Base-by-base conservation (phyloP, 2,329 filamentous ascomycete genomes). In the Venturia asperata region DNA sequence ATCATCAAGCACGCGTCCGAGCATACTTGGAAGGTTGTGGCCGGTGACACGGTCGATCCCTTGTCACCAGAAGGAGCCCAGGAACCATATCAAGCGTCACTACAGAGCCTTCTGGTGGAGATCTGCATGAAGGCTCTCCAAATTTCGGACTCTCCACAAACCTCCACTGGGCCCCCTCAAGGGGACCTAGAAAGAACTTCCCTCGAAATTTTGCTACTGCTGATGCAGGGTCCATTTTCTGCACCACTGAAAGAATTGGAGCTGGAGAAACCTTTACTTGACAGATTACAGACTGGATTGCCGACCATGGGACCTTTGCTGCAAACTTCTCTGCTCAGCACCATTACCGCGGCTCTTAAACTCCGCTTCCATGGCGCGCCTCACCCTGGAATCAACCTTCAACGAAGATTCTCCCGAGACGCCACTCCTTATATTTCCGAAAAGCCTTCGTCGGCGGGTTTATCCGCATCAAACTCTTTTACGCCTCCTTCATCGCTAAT, bases 281-380 rank as follows among this genome's bases (percentile, higher is more conserved):
- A 87, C 41, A 83, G 85, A 68, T 81, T 96, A 6, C 78, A 80
- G 37, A 81, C 82, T 70, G 83, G 87, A 19, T 78, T 91, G 24
- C 75, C 81, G 45, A 80, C 82, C 6, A 77, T 84, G 1, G 89
- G 91, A 69, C 83, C 87, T 39, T 87, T 87, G 63, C 83, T 93
- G 0, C 92, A 96, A 71, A 86, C 89, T 17, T 81, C 91, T 0
- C 77, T 96, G 11, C 82, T 97, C 30, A 89, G 92, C 70, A 86
- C 90, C n/a, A 83, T 92, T 3, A 85, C 89, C 70, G 86, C 87
- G 60, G 82, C 88, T 3, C 80, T 97, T 11, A 65, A 62, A 39
- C 56, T 65, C 19, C 64, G 56, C 11, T 37, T 47, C 17, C n/a
- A 37, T 24, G 52, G 45, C 27, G 24, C 27, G 15, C 47, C 63